These are phyloP conservation scores for Verticillium albo-atrum DNA, from an alignment of 2,329 filamentous ascomycete species.

Conservation along the genomic window DNA sequence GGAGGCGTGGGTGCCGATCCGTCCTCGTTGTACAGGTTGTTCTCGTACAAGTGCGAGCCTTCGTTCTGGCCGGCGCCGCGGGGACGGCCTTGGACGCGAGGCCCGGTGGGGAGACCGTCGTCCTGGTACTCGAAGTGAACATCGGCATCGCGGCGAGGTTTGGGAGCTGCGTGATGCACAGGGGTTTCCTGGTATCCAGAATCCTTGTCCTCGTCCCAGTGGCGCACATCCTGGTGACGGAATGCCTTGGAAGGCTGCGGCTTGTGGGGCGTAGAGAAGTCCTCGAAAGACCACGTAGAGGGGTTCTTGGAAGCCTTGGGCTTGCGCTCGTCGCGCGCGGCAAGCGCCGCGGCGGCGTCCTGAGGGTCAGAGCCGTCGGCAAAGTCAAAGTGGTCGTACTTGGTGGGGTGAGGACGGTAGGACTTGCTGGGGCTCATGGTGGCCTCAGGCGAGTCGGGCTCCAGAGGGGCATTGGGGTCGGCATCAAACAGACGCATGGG, in stretches of 20 bases:
- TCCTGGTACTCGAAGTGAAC: constrained; percentile 82
- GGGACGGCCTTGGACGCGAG: constrained; percentile 38
- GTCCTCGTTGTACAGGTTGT: constrained; percentile 65
- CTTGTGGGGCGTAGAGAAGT: constrained; percentile 83
- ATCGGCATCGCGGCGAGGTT: constrained; percentile 71
- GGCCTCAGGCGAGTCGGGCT: constrained; percentile 37
- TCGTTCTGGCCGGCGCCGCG: constrained; percentile 60
- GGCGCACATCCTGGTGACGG: constrained; percentile 65
- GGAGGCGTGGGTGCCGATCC: constrained; percentile 32
- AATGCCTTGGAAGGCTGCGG: constrained; percentile 51
- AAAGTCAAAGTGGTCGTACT: constrained; percentile 84
- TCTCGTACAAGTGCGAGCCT: constrained; percentile 69
- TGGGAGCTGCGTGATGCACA: constrained; percentile 49
- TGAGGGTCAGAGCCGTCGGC: constrained; percentile 57
- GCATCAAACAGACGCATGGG: constrained; percentile 61
- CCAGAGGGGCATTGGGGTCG: constrained; percentile 34
- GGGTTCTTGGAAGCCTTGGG: constrained; percentile 56
- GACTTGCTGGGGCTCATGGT: constrained; percentile 31
- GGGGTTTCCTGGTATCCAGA: constrained; percentile 46
- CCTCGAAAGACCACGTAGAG: constrained; percentile 82
- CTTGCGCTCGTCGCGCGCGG: constrained; percentile 29
- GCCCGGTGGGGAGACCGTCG: constrained; percentile 56
- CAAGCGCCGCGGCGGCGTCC: constrained; percentile 38
- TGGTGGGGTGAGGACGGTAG: constrained; percentile 67
- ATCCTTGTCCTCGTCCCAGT: constrained; percentile 73